Percentiles rank a stretch among this genome's conserved stretches.
Evolutionary conservation across 2,329 filamentous ascomycete species (phyloP).

Genomic region (Alternaria triticina): DNA sequence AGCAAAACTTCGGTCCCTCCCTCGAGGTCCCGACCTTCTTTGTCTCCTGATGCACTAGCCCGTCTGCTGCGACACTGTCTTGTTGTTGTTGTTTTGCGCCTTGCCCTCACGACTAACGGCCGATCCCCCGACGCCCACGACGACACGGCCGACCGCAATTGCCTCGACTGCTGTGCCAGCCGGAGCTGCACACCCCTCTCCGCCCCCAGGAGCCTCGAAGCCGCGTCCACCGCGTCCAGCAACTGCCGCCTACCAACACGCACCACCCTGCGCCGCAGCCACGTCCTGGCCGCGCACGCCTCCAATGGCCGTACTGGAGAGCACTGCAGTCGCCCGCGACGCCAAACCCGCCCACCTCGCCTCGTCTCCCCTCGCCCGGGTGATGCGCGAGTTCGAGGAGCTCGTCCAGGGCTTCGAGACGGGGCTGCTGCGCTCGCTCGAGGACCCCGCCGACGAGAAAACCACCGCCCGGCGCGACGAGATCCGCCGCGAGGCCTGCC

Average conservation of each 20-base stretch:
- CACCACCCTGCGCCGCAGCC: slow-evolving; percentile 7
- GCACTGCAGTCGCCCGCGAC: slow-evolving; percentile 25
- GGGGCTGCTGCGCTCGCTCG: slow-evolving; percentile 38
- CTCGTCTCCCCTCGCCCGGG: slow-evolving; percentile 31
- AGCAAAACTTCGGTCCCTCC: slow-evolving; percentile 22
- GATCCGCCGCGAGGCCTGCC: slow-evolving; percentile 37
- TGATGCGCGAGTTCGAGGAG: slow-evolving; percentile 45
- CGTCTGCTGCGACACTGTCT: slow-evolving; percentile 2
- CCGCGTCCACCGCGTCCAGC: slow-evolving; percentile 1
- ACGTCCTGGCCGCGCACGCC: slow-evolving; percentile 11
- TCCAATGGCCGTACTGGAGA: slow-evolving; percentile 40
- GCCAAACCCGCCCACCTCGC: slow-evolving; percentile 17
- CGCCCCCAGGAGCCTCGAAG: background rate
- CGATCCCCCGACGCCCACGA: slow-evolving; percentile 2
- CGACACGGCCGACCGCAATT: background rate
- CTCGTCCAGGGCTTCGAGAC: slow-evolving; percentile 38
- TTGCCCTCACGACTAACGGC: slow-evolving; percentile 15
- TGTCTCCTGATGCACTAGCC: slow-evolving; percentile 15
- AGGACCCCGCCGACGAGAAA: slow-evolving; percentile 9
- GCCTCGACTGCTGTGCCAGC: slow-evolving; percentile 7
- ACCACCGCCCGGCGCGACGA: slow-evolving; percentile 17
- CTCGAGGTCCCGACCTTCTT: slow-evolving; percentile 7
- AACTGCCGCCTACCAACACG: slow-evolving; percentile 1
- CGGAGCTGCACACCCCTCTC: slow-evolving; percentile 12
- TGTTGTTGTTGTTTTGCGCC: slow-evolving; percentile 11